A percentile compares a stretch with the other conserved stretches of the same genome.
Evolutionary conservation across 2,329 filamentous ascomycete species (phyloP).

Genomic region (Thielaviopsis ethacetica): DNA sequence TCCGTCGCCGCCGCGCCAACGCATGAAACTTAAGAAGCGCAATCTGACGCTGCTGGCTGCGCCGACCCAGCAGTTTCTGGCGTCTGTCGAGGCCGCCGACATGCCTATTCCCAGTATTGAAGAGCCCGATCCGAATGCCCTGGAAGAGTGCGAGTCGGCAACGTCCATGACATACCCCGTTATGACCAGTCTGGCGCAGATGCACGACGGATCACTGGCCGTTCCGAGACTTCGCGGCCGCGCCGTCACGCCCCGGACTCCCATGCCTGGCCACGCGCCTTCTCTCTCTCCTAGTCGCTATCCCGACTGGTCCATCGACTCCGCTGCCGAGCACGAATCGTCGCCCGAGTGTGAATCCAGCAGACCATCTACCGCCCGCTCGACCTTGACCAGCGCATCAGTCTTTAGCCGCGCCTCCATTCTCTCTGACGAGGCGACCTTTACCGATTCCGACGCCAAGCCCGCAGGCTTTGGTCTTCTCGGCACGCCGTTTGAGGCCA

Average conservation of each 20-base stretch:
- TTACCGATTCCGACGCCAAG: conserved; percentile 30
- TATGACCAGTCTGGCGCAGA: conserved; percentile 21
- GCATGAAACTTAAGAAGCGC: conserved; percentile 39
- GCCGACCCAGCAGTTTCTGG: conserved; percentile 50
- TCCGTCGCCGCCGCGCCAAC: conserved; percentile 35
- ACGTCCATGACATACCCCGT: conserved; percentile 21
- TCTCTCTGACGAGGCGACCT: conserved; percentile 37
- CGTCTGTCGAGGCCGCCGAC: conserved; percentile 48
- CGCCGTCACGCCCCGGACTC: conserved; percentile 34
- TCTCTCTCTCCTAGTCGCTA: conserved; percentile 30
- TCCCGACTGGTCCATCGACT: conserved; percentile 43
- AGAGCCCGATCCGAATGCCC: conserved; percentile 32
- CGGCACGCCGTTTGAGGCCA: not conserved
- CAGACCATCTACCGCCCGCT: conserved; percentile 42
- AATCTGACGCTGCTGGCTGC: conserved; percentile 35
- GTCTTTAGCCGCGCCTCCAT: conserved; percentile 40
- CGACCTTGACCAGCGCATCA: conserved; percentile 41
- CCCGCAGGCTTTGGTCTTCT: not conserved
- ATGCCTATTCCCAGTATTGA: conserved; percentile 50
- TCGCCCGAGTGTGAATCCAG: conserved; percentile 43
- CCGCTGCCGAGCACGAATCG: conserved; percentile 39
- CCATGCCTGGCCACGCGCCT: conserved; percentile 30
- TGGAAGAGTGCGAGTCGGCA: conserved; percentile 22
- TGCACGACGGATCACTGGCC: conserved; percentile 28
- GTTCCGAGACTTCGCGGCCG: conserved; percentile 4